Conservation (phyloP, 768 basidiomycete species). For the Tephrocybe sp. region DNA sequence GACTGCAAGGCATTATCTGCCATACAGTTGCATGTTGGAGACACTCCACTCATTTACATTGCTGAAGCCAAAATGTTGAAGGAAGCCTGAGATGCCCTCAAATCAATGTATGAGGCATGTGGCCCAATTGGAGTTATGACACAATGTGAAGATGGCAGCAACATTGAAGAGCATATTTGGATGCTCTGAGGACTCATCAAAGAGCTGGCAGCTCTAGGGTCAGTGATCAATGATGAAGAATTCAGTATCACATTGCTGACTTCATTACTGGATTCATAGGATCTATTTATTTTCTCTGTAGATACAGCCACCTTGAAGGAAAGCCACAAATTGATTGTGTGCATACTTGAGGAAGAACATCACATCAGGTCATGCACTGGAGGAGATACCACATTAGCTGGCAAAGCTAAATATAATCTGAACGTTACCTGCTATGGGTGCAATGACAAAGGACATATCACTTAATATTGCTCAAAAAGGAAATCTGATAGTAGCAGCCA, state of each 20-base stretch:
- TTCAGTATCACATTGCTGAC: constrained; percentile 29
- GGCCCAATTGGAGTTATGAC: constrained; percentile 26
- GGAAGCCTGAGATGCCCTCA: constrained; percentile 26
- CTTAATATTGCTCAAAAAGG: not conserved
- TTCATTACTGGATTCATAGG: constrained; percentile 32
- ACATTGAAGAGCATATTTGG: constrained; percentile 29
- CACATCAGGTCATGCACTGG: constrained; percentile 4
- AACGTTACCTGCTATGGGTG: constrained; percentile 12
- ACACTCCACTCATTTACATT: constrained; percentile 26
- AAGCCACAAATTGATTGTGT: constrained; percentile 20
- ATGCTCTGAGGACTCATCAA: constrained; percentile 21
- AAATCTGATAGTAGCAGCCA: not conserved
- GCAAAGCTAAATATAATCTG: constrained; percentile 12
- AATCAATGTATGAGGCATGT: constrained; percentile 23
- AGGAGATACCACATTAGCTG: constrained; percentile 17
- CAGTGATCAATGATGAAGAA: constrained; percentile 22
- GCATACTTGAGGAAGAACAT: constrained; percentile 22
- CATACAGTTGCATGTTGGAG: constrained; percentile 26
- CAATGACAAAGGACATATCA: constrained; percentile 10
- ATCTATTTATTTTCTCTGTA: constrained; percentile 23
- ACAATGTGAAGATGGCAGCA: constrained; percentile 24
- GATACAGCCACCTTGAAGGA: constrained; percentile 18
- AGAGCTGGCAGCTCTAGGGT: constrained; percentile 20
- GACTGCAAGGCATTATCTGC: constrained; percentile 27
- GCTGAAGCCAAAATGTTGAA: constrained; percentile 19